phyloP scores from a whole-genome alignment of 169 alveolate genomes.

The Cyclospora cayetanensis region DNA sequence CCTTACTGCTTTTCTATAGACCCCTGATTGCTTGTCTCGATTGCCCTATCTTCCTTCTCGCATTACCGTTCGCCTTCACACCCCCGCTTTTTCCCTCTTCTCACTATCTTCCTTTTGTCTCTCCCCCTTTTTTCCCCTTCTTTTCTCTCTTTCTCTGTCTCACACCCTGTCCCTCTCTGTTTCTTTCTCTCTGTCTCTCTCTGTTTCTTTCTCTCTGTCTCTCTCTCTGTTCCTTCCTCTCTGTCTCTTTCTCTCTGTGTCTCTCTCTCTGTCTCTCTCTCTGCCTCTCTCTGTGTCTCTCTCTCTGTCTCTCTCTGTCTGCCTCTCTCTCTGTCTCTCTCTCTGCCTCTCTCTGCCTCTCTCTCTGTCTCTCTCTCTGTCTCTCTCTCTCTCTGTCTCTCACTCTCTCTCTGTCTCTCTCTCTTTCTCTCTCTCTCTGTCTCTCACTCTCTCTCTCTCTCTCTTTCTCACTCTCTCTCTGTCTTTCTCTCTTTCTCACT shows the following conservation, averaged over 20 bases:
- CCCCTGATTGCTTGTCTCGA: no score
- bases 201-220: neutral
- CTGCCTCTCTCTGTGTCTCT: neutral
- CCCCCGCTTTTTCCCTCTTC: neutral
- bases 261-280: neutral
- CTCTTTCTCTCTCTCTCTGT: neutral
- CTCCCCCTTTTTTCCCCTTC: neutral
- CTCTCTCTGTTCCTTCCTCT: neutral
- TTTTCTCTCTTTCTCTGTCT: neutral
- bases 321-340: neutral
- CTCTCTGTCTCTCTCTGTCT: neutral
- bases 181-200: neutral
- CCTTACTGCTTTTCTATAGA: no score
- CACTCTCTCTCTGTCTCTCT: neutral
- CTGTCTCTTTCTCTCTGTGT: neutral
- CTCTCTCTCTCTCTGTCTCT: neutral
- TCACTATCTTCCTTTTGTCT: neutral
- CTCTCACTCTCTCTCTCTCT: neutral
- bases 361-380: neutral
- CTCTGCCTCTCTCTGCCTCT: neutral
- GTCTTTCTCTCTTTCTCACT: neutral
- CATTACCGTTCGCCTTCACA: neutral
- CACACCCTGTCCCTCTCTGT: neutral
- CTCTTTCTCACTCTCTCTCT: neutral
- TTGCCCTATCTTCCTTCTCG: no score